phyloP scores from a whole-genome alignment of 2,329 filamentous ascomycete genomes.

The Ophiostoma pallidulum region DNA sequence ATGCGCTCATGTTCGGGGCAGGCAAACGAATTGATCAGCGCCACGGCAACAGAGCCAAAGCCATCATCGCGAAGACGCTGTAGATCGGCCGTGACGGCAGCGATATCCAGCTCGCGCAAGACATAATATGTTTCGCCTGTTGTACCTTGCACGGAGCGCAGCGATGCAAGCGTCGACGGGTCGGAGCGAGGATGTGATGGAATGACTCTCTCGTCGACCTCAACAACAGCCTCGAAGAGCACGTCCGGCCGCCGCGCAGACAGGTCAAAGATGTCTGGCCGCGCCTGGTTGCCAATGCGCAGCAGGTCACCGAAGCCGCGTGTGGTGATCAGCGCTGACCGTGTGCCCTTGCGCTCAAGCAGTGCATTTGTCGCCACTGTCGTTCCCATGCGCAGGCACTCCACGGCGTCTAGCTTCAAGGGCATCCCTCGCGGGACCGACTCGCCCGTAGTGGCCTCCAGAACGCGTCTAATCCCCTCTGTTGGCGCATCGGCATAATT shows the following conservation, averaged over 20 bases:
- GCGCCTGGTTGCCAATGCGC: slow-evolving; percentile 80
- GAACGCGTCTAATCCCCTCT: slow-evolving; percentile 54
- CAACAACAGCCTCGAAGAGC: slow-evolving; percentile 72
- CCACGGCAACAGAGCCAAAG: slow-evolving; percentile 34
- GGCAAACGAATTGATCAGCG: slow-evolving; percentile 15
- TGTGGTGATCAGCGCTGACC: slow-evolving; percentile 80
- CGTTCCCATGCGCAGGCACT: slow-evolving; percentile 68
- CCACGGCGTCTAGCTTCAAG: slow-evolving; percentile 36
- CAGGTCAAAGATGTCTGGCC: slow-evolving; percentile 84
- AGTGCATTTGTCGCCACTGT: slow-evolving; percentile 90
- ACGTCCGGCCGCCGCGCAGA: slow-evolving; percentile 80
- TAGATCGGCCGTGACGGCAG: slow-evolving; percentile 45
- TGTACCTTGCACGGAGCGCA: slow-evolving; percentile 50
- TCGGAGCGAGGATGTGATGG: slow-evolving; percentile 21
- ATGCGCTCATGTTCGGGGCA: slow-evolving; percentile 17
- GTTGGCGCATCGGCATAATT: slow-evolving; percentile 61
- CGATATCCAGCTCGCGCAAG: slow-evolving; percentile 37
- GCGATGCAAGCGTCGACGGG: slow-evolving; percentile 17
- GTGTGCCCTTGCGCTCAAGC: slow-evolving; percentile 81
- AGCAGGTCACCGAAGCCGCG: slow-evolving; percentile 82
- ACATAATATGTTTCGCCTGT: slow-evolving; percentile 49
- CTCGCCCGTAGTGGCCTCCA: slow-evolving; percentile 27
- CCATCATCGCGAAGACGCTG: slow-evolving; percentile 52
- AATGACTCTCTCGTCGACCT: slow-evolving; percentile 83
- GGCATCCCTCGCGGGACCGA: slow-evolving; percentile 52